Base-by-base conservation (phyloP, 805 yeast species). In the Schwanniomyces yamadae region DNA sequence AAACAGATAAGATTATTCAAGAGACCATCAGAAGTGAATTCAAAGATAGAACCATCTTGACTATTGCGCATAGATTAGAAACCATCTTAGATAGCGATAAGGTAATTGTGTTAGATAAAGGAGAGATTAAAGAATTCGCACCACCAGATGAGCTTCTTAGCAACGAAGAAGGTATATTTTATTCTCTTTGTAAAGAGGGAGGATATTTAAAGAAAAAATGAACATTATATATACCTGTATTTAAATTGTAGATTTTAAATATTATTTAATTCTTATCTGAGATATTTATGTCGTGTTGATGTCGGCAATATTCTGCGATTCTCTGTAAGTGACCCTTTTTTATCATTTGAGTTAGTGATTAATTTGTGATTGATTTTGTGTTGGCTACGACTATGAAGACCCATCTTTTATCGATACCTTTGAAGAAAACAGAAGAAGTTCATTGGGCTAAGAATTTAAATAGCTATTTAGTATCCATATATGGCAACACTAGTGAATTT, bases 91-190 rank as follows among this genome's bases (percentile, higher is more conserved):
- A 65, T 39, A 63, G 70, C 44, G 72, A 66, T 46, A 49, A 62
- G 37, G 62, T 66, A 6, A 41, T 66, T 37, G 70, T 63, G 1
- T 54, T 66, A 37, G 71, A 63, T 36, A 48, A 56, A 27, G 72
- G 72, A 9, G 69, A 71, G 46, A 77, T 88, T 14, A 75, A 73
- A 30, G 96, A 89, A 59, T 84, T 85, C 59, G 96, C 84, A 44
- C 46, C 80, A 2, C 95, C 95, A 0, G 57, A 55, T 4, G 63
- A 55, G 16, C 57, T 82, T 40, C 54, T 81, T 33, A 51, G 63
- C 17, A 54, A 75, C 36, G 52, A 66, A 10, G 41, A 47, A 13
- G 46, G 61, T 23, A 57, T 59, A 17, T 66, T 66, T 41, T 66
- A 61, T 36, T 57, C 65, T 8, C 58, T 66, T 44, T 61, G 67